Base-by-base conservation (phyloP, 2,329 filamentous ascomycete genomes). In the Penicillium frequentans region DNA sequence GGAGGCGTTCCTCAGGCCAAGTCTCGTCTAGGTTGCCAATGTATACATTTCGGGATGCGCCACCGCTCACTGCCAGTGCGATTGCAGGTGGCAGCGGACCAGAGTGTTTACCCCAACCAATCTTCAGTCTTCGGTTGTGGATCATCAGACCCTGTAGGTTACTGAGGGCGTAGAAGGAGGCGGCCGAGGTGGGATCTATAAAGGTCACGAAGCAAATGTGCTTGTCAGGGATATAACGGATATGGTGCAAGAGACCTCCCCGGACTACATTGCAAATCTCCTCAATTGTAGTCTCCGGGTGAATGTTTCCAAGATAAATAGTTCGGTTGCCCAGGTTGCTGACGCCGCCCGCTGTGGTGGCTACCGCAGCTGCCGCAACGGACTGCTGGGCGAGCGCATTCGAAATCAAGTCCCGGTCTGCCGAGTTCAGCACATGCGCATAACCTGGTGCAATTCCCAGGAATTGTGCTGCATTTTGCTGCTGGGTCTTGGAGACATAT, bases 191-290 rank as follows among this genome's bases (percentile, higher is more conserved):
- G 9, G 95, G 95, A 71, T 99, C 95, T 75, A 99, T 98, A 78
- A 99, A 99, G 1, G 95, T 99, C 56, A 99, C 95, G 72, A 99
- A 99, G 82, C 95, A 99, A 67, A 99, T 99, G 79, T 99, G 95
- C 85, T 99, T 99, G 81, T 99, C 95, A 7, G 95, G 95, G 68
- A 99, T 99, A 78, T 98, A 99, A 67, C 95, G 91, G 75, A 99
- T 96, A 76, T 99, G 95, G 76, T 99, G 95, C 68, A 99, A 83
- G 64, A 99, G 84, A 68, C 95, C 95, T 57, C 95, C 95, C 63
- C 95, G 87, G 52, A 99, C 95, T 56, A 99, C 95, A 71, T 99
- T 99, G 84, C 95, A 99, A 73, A 99, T 99, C 79, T 99, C 95
- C 79, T 99, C 95, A 67, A 98, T 96, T 2, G 93, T 98, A 1